These are phyloP conservation scores for Rubia tinctorum DNA, from an alignment of 305 asterid genomes.

Conservation along the genomic window DNA sequence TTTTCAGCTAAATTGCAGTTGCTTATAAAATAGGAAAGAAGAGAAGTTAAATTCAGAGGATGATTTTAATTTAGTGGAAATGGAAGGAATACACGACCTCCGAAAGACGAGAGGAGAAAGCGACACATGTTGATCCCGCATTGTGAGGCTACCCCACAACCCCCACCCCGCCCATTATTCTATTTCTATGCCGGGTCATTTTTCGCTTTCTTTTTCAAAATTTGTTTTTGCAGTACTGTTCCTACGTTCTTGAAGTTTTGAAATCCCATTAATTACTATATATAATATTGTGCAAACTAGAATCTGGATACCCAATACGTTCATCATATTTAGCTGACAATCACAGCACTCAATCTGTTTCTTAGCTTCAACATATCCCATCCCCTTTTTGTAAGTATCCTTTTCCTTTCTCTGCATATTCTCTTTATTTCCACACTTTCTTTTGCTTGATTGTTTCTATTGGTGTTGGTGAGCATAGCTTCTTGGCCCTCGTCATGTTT, in stretches of 20 bases:
- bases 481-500: neutral
- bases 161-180: constrained; percentile 7
- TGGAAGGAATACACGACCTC: constrained; percentile 10
- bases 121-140: constrained; percentile 7
- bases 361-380: constrained; percentile 88
- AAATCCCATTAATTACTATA: constrained; percentile 1
- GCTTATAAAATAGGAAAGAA: neutral
- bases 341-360: constrained; percentile 60
- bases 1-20: neutral
- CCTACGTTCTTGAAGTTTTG: constrained; percentile 5
- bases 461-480: constrained; percentile 20
- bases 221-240: neutral
- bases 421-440: constrained; percentile 31
- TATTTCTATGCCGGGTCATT: neutral
- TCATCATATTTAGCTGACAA: constrained; percentile 30
- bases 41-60: neutral
- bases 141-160: constrained; percentile 11
- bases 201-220: neutral
- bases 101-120: constrained; percentile 11
- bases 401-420: constrained; percentile 33
- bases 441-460: constrained; percentile 14
- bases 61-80: neutral
- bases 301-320: neutral
- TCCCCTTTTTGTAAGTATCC: constrained; percentile 91
- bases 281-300: neutral